Percentiles rank a stretch among this genome's conserved stretches.
These are phyloP conservation scores for Hyaloscypha finlandica DNA, from an alignment of 495 filamentous ascomycete genomes.

Conservation along the genomic window DNA sequence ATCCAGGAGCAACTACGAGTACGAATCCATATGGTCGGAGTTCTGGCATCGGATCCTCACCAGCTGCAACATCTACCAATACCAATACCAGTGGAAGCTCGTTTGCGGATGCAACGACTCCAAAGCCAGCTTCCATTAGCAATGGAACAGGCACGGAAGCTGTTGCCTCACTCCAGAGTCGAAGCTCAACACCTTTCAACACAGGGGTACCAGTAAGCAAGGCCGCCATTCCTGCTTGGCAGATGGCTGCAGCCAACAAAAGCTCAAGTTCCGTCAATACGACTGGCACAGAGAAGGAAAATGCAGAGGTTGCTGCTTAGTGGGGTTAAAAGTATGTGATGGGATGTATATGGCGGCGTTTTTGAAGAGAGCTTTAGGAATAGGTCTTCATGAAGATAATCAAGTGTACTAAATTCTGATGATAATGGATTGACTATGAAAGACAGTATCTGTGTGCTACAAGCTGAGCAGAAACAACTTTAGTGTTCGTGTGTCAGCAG, in stretches of 20 bases:
- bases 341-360: conserved; percentile 8
- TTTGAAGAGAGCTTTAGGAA: not conserved
- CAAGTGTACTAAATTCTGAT: conserved; percentile 12
- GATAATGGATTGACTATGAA: not conserved
- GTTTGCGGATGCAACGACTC: conserved; percentile 9
- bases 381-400: conserved; percentile 8
- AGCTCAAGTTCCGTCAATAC: conserved; percentile 26
- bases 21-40: conserved; percentile 23
- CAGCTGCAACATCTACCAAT: conserved; percentile 8
- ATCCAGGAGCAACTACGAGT: conserved; percentile 45
- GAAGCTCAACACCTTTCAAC: conserved; percentile 32
- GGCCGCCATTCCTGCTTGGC: conserved; percentile 73
- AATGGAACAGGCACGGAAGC: conserved; percentile 25
- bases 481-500: not conserved
- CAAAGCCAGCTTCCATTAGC: conserved; percentile 33
- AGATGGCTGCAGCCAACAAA: conserved; percentile 68
- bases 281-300: not conserved
- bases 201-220: conserved; percentile 47
- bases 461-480: not conserved
- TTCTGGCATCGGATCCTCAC: conserved; percentile 12
- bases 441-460: not conserved
- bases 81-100: conserved; percentile 16
- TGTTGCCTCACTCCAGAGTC: conserved; percentile 26
- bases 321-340: not conserved
- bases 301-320: not conserved